Base-by-base conservation (phyloP, 163 green algal species). In the Chlorella variabilis region DNA sequence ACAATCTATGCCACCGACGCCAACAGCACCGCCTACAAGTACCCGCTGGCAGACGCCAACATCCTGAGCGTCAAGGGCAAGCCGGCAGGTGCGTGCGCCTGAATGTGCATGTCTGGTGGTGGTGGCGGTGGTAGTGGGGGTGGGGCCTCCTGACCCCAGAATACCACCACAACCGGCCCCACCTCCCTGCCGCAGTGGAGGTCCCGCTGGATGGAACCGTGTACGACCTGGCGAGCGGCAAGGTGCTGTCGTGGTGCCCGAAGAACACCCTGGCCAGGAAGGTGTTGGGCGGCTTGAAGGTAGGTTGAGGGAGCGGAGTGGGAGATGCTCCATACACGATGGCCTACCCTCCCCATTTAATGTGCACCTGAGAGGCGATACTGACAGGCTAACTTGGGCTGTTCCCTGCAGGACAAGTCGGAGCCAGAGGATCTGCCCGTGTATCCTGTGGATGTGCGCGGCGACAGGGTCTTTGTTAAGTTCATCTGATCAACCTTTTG, bases 221-320 rank as follows among this genome's bases (percentile, higher is more conserved):
- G n/a, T 93, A 93, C 38, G 84, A 90, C 33, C 80, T 93, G 3
- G 59, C 77, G 0, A 90, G 82, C 21, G 89, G 89, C 63, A 90
- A 90, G 76, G 89, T 93, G 41, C 38, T 90, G 33, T 67, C 68
- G 5, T 91, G 88, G 88, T 91, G 88, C 79, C 88, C 88, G 42
- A 89, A 88, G 69, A 91, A 89, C 78, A 91, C 79, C 8, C 66
- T 76, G 63, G 63, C n/a, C 33, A 48, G 63, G 33, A 83, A 83
- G 56, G 34, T 91, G 3, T 33, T 90, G 27, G 87, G 87, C 21
- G 45, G 82, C 0, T 59, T 91, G 27, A 90, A 90, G n/a, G n/a
- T n/a, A n/a, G n/a, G n/a, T n/a, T n/a, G n/a, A n/a, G n/a, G n/a
- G n/a, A n/a, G n/a, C n/a, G n/a, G n/a, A n/a, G n/a, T n/a, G n/a